phyloP scores from a whole-genome alignment of 192 early-diverging fungal genomes.

The Dimargaris xerosporica region DNA sequence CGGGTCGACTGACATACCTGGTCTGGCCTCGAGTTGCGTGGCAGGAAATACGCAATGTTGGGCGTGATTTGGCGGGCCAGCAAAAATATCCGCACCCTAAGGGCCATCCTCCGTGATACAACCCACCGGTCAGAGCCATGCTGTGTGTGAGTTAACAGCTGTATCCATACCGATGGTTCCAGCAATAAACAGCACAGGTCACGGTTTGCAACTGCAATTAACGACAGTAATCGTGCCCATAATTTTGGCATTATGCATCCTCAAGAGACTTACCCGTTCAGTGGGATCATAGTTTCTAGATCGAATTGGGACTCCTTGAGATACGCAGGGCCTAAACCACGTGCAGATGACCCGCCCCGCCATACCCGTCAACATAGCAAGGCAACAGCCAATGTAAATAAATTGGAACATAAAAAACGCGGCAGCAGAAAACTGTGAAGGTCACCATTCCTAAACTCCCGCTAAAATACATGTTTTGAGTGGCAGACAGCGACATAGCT shows the following conservation, averaged over 20 bases:
- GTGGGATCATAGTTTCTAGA: conserved; percentile 52
- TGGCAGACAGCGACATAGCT: background rate
- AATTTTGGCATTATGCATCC: background rate
- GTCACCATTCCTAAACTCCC: background rate
- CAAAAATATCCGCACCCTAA: conserved; percentile 40
- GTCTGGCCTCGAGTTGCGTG: conserved; percentile 55
- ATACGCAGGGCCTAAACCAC: conserved; percentile 70
- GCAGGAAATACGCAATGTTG: conserved; percentile 77
- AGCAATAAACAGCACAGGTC: background rate
- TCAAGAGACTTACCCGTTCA: conserved; percentile 44
- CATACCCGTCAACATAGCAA: background rate
- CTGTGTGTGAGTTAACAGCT: background rate
- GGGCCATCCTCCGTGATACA: conserved; percentile 25
- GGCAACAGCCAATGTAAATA: background rate
- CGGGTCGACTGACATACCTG: conserved; percentile 24
- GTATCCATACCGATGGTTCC: background rate
- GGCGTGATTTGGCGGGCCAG: conserved; percentile 43
- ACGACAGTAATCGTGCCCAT: background rate
- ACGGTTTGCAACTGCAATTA: background rate
- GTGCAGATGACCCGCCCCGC: too few species aligned
- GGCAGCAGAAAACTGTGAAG: background rate
- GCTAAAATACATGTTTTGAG: background rate
- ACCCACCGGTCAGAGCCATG: conserved; percentile 2
- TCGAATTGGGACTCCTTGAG: conserved; percentile 38
- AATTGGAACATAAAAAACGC: background rate